Evolutionary conservation across 2,329 filamentous ascomycete genomes (phyloP).

Genomic region (Macrophomina pseudophaseolina): DNA sequence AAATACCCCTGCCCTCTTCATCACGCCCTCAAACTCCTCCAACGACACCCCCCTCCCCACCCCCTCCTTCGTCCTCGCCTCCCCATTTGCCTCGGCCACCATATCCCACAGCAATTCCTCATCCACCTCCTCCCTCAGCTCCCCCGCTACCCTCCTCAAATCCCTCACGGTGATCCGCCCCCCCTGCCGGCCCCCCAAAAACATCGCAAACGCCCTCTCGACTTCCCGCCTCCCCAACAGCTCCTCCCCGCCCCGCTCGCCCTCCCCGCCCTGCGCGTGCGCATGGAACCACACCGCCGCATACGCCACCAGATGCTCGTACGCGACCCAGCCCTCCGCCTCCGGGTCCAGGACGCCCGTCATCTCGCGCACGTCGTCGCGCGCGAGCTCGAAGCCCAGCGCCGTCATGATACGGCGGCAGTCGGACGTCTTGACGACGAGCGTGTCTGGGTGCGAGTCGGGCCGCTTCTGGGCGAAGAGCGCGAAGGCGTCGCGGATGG

Average conservation of each 20-base stretch:
- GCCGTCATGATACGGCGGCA: slow-evolving; percentile 53
- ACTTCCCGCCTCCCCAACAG: slow-evolving; percentile 66
- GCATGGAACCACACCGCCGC: slow-evolving; percentile 81
- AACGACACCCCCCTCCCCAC: slow-evolving; percentile 71
- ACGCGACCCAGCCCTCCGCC: slow-evolving; percentile 75
- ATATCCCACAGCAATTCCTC: slow-evolving; percentile 90
- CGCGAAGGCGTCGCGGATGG: slow-evolving; percentile 88
- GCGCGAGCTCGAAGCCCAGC: slow-evolving; percentile 71
- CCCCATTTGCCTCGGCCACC: slow-evolving; percentile 89
- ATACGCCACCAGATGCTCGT: slow-evolving; percentile 82
- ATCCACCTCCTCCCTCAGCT: slow-evolving; percentile 81
- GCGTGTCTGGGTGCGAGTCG: slow-evolving; percentile 61
- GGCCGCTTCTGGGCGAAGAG: slow-evolving; percentile 69
- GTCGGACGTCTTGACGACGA: slow-evolving; percentile 50
- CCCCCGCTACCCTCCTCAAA: slow-evolving; percentile 76
- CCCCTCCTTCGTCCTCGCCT: slow-evolving; percentile 45
- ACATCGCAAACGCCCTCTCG: slow-evolving; percentile 80
- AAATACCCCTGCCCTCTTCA: slow-evolving; percentile 84
- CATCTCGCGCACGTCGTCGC: slow-evolving; percentile 75
- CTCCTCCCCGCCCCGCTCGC: slow-evolving; percentile 30
- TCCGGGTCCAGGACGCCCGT: slow-evolving; percentile 83
- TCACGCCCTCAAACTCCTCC: slow-evolving; percentile 84
- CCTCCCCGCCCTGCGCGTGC: background rate
- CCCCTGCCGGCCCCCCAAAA: slow-evolving; percentile 63
- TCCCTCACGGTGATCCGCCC: slow-evolving; percentile 80